Conservation (phyloP, 1,284 basidiomycete genomes). For the Fomes fomentarius region DNA sequence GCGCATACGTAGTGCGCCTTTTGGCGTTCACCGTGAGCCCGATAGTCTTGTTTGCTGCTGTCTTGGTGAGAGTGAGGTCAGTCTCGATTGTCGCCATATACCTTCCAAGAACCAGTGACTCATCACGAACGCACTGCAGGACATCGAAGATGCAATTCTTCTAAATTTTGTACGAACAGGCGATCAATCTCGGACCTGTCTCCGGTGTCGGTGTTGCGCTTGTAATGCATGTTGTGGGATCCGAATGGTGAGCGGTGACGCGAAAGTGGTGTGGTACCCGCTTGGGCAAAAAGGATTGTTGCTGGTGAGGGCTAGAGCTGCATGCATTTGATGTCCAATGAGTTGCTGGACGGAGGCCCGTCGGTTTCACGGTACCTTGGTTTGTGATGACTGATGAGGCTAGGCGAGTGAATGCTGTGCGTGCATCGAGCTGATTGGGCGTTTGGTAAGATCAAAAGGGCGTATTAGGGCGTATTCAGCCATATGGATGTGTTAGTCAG, state of each 20-base stretch:
- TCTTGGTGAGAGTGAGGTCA: conserved; percentile 31
- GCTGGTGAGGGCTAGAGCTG: too few species aligned
- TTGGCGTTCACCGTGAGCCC: conserved; percentile 60
- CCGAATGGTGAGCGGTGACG: too few species aligned
- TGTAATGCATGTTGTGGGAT: too few species aligned
- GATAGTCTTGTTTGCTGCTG: conserved; percentile 26
- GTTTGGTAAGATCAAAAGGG: too few species aligned
- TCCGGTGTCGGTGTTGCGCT: background rate
- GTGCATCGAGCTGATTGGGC: background rate
- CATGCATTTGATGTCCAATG: too few species aligned
- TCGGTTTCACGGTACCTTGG: background rate
- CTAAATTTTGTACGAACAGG: conserved; percentile 7
- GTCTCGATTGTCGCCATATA: conserved; percentile 1
- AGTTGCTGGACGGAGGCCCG: background rate
- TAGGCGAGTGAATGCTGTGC: background rate
- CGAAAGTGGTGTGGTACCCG: too few species aligned
- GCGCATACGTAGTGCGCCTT: conserved; percentile 43
- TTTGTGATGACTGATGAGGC: background rate
- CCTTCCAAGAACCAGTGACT: background rate
- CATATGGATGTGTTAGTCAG: too few species aligned
- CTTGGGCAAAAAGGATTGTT: too few species aligned
- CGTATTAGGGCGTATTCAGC: too few species aligned
- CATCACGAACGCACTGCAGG: conserved; percentile 14
- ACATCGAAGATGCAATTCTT: conserved; percentile 36
- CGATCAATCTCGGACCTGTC: background rate